phyloP scores from a whole-genome alignment of 805 yeast genomes.

The Candida golubevii region DNA sequence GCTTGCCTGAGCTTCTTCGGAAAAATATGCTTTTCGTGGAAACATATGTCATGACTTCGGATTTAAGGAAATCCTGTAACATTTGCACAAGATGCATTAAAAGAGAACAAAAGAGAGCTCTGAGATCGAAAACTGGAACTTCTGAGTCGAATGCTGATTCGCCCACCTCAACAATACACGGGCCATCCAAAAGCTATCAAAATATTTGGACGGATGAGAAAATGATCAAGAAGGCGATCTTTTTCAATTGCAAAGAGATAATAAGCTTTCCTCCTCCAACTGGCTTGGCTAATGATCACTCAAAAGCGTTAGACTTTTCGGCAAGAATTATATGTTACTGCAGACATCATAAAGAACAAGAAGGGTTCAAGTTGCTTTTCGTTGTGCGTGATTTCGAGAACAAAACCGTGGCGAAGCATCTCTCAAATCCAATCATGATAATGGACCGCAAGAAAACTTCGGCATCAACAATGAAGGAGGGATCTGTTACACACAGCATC shows the following conservation, averaged over 20 bases:
- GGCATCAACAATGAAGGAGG: constrained; percentile 18
- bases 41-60: constrained; percentile 70
- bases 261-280: constrained; percentile 65
- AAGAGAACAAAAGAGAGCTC: constrained; percentile 90
- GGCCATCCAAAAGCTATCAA: constrained; percentile 46
- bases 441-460: constrained; percentile 86
- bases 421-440: constrained; percentile 76
- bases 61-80: constrained; percentile 48
- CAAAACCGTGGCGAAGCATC: constrained; percentile 63
- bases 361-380: constrained; percentile 74
- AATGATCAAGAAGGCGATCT: constrained; percentile 74
- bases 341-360: constrained; percentile 87
- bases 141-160: constrained; percentile 11
- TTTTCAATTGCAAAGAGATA: constrained; percentile 88
- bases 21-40: constrained; percentile 65
- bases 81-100: constrained; percentile 87
- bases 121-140: constrained; percentile 65
- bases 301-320: constrained; percentile 44
- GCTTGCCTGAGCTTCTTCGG: constrained; percentile 36
- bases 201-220: constrained; percentile 74
- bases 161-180: constrained; percentile 11
- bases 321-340: constrained; percentile 93
- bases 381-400: constrained; percentile 60
- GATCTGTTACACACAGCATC: constrained; percentile 2
- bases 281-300: constrained; percentile 29